phyloP scores from a whole-genome alignment of 768 basidiomycete genomes.

The Auriscalpium vulgare region DNA sequence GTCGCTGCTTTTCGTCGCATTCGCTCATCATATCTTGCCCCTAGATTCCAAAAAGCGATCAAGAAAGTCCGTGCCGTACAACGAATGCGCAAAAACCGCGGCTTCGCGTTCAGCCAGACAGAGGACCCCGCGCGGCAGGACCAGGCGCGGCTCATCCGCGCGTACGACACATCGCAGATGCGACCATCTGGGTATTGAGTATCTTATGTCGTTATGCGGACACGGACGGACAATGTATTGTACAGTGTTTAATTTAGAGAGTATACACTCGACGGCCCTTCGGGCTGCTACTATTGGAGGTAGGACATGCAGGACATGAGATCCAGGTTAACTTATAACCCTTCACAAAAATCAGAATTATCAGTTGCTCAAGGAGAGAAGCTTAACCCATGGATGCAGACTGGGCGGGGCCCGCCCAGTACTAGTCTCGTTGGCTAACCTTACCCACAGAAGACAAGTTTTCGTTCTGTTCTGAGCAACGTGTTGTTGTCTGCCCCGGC shows the following conservation, averaged over 20 bases:
- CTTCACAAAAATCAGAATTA: too few relatives aligned
- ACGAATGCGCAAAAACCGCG: constrained; percentile 91
- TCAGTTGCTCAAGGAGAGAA: too few relatives aligned
- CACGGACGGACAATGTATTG: background rate
- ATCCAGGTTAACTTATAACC: too few relatives aligned
- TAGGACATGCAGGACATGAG: too few relatives aligned
- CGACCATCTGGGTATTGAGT: constrained; percentile 63
- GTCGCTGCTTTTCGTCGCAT: constrained; percentile 5
- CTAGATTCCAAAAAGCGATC: constrained; percentile 96
- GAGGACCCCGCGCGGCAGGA: constrained; percentile 81
- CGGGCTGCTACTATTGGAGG: too few relatives aligned
- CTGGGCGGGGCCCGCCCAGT: too few relatives aligned
- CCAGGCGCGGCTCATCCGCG: constrained; percentile 77
- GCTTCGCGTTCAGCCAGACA: constrained; percentile 97
- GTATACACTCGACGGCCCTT: background rate
- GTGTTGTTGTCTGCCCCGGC: too few relatives aligned
- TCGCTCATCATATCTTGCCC: constrained; percentile 1
- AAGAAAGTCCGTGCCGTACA: constrained; percentile 99
- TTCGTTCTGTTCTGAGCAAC: too few relatives aligned
- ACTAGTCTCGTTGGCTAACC: too few relatives aligned
- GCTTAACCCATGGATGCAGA: too few relatives aligned
- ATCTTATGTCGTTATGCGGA: background rate
- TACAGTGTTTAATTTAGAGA: background rate
- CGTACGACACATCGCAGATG: constrained; percentile 80
- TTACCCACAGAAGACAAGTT: too few relatives aligned